A percentile compares a stretch with the other conserved stretches of the same genome.
These are phyloP conservation scores for Coemansia sp. DNA, from an alignment of 371 early-diverging fungal genomes.

Conservation along the genomic window DNA sequence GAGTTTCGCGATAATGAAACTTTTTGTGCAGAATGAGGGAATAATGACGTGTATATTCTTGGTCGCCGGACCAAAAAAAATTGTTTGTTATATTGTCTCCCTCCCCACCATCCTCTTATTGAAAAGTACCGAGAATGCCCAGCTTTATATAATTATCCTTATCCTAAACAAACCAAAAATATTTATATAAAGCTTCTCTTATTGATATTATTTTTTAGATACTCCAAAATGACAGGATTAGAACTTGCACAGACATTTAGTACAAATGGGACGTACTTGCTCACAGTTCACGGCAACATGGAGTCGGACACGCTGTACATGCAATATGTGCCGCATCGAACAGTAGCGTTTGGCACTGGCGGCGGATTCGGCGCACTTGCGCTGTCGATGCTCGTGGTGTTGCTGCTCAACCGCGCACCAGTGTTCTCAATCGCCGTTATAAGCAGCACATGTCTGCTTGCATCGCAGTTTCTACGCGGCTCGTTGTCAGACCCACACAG, in stretches of 20 bases:
- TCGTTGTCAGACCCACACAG: background rate
- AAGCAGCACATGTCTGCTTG: slow-evolving; percentile 5
- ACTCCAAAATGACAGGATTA: background rate
- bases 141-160: too few relatives aligned
- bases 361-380: slow-evolving; percentile 25
- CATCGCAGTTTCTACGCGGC: slow-evolving; percentile 29
- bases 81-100: background rate
- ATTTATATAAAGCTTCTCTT: too few relatives aligned
- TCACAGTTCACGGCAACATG: background rate
- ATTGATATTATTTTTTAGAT: too few relatives aligned
- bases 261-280: slow-evolving; percentile 2
- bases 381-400: slow-evolving; percentile 1
- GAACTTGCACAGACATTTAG: slow-evolving; percentile 8
- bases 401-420: slow-evolving; percentile 1
- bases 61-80: background rate
- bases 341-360: slow-evolving; percentile 30
- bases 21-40: background rate
- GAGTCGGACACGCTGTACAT: slow-evolving; percentile 25
- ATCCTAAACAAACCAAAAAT: too few relatives aligned
- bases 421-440: background rate
- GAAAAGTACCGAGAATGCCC: too few relatives aligned
- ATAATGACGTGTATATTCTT: background rate
- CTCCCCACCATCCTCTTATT: too few relatives aligned
- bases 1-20: background rate
- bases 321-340: slow-evolving; percentile 6